Evolutionary conservation across 305 asterid genomes (phyloP), one percentile per base, ranked within the genome.

Genomic region (Fraxinus floribunda): DNA sequence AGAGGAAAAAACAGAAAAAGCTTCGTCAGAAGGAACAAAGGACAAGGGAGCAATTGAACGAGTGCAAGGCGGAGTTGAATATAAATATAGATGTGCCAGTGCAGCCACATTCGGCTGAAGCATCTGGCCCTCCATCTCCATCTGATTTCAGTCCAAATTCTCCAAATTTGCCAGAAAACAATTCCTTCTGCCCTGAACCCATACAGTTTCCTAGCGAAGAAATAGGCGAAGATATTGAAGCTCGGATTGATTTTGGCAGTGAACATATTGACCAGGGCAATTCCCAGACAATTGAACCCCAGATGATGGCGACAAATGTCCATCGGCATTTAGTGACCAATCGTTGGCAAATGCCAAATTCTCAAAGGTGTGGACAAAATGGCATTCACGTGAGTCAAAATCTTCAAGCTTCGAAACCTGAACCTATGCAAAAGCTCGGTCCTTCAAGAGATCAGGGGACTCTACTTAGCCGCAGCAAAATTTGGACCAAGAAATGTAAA

Each of bases 401-500:
- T 85, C 82, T 70, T 86, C 94, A 90, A 79, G 80, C 84, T 72
- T 83, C 78, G n/a, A 91, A 94, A 84, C 82, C 81, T 77, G 97
- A 94, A 83, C 83, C 86, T 29, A 38, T 75, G 16, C 91, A 90
- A 76, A 92, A 95, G 87, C 91, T 46, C 52, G 85, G 85, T 44
- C 84, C 88, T 85, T 72, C 87, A 39, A 93, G 87, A 82, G 93
- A 88, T 79, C 85, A 87, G 76, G 83, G 76, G 76, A 72, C 75
- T 82, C 64, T 68, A 44, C 87, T 72, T 30, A 87, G 89, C 82
- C 82, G 86, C 80, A 87, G 81, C 89, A 94, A 89, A 88, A 88
- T 93, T 76, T 92, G 98, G 98, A 84, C 98, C 76, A 93, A 86
- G 90, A 94, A 94, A 85, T 57, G 77, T 83, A 91, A 86, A 84